Percentiles rank a stretch among this genome's conserved stretches.
Conservation (phyloP, 176 grass and related monocot genomes). For the Saccharum officinarum region DNA sequence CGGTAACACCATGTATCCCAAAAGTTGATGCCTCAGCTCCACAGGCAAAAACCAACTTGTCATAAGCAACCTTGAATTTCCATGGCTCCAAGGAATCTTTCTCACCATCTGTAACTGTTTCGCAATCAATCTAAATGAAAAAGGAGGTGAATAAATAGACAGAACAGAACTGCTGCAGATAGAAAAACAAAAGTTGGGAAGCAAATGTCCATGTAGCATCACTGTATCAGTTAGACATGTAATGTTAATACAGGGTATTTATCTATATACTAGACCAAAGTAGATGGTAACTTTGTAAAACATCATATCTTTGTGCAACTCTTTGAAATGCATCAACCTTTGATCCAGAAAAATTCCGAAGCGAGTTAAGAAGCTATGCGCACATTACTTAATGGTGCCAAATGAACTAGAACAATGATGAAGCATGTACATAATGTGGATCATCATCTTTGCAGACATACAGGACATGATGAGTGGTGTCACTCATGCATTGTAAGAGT, state of each 20-base stretch:
- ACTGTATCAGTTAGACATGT: neutral
- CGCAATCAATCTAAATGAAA: constrained; percentile 78
- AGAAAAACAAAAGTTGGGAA: neutral
- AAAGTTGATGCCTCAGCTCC: constrained; percentile 94
- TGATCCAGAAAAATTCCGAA: neutral
- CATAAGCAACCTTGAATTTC: constrained; percentile 96
- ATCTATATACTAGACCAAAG: neutral
- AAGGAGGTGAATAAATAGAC: constrained; percentile 13
- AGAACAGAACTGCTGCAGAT: neutral
- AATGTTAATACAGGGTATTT: neutral
- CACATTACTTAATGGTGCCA: neutral
- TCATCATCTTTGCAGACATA: neutral
- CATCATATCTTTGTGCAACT: neutral
- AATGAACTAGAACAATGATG: neutral
- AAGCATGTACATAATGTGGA: neutral
- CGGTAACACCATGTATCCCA: constrained; percentile 76
- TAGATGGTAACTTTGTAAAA: neutral
- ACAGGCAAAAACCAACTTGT: constrained; percentile 87
- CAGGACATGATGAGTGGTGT: neutral
- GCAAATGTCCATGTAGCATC: neutral
- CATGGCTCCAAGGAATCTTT: constrained; percentile 63
- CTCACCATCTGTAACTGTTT: constrained; percentile 64
- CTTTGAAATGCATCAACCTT: neutral
- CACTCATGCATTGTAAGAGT: no score
- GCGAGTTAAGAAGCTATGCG: constrained; percentile 2